These are phyloP conservation scores for Scutellaria barbata DNA, from an alignment of 257 asterid species.

Conservation along the genomic window DNA sequence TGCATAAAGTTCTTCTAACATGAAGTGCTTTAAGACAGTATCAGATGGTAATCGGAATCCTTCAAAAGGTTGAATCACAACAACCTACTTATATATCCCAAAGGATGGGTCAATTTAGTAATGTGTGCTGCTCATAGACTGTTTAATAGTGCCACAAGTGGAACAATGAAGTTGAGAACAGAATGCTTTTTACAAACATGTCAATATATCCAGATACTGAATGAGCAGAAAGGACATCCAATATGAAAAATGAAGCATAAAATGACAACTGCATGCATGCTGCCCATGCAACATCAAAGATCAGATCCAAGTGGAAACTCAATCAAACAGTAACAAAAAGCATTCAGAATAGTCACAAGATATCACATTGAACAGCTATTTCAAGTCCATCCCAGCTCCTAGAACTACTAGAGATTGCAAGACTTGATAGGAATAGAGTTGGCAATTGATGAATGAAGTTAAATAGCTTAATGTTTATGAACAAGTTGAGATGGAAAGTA, in stretches of 20 bases:
- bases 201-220: background rate
- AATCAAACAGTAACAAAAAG: background rate
- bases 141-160: slow-evolving; percentile 1
- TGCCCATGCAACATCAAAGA: background rate
- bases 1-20: background rate
- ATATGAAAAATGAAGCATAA: background rate
- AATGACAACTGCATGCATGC: slow-evolving; percentile 17
- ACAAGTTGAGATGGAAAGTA: background rate
- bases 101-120: slow-evolving; percentile 1
- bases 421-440: background rate
- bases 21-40: background rate
- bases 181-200: background rate
- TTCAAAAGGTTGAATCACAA: slow-evolving; percentile 12
- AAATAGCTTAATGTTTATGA: background rate
- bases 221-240: slow-evolving; percentile 2
- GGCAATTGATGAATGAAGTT: background rate
- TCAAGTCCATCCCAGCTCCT: slow-evolving; percentile 2
- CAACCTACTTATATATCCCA: slow-evolving; percentile 9
- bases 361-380: slow-evolving; percentile 4
- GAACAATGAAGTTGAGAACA: background rate
- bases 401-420: background rate
- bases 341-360: background rate
- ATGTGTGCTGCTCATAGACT: slow-evolving; percentile 15
- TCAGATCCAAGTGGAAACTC: slow-evolving; percentile 11
- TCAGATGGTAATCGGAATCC: slow-evolving; percentile 2